Evolutionary conservation across 2,329 filamentous ascomycete species (phyloP), one percentile per base, ranked within the genome.

Genomic region (Xylaria sp.): DNA sequence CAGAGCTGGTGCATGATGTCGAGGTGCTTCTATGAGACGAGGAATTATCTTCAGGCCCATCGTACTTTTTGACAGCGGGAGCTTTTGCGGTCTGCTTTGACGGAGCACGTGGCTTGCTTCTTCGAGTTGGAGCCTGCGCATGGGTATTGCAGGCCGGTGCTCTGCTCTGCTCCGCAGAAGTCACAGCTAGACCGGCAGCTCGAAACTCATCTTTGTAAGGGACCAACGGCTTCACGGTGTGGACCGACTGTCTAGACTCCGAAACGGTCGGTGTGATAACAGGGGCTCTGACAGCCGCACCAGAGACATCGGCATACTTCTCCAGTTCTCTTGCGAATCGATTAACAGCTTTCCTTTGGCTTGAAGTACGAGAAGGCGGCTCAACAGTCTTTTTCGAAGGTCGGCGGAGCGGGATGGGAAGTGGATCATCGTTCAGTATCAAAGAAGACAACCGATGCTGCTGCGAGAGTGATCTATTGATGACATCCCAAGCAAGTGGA

Each of bases 131-230:
- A 61, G 47, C 61, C 49, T 55, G 59, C 37, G 11, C 51, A 54
- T 56, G 52, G 39, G 30, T 61, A 64, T 55, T 69, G 61, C 44
- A 55, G 44, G 59, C 68, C 49, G 49, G 67, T 55, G 47, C 66
- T 18, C 60, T 64, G 4, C 52, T 73, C 69, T 76, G 78, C 64
- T 78, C 82, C 60, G 63, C 74, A 62, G 83, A 83, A 9, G 83
- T 85, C 1, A 85, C 78, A 1, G 82, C 81, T 54, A 86, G 74
- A 1, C 82, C 81, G 57, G 80, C 82, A 59, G 76, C 76, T 58
- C 73, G 73, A 62, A 86, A 84, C 61, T 85, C 77, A 3, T 77
- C 72, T 52, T 76, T 78, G 65, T 80, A 85, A 1, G 82, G 82
- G 30, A 83, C 67, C 2, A 85, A 71, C 35, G 79, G 80, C 30